Evolutionary conservation across 2,329 filamentous ascomycete species (phyloP).

Genomic region (Phialophora expanda): DNA sequence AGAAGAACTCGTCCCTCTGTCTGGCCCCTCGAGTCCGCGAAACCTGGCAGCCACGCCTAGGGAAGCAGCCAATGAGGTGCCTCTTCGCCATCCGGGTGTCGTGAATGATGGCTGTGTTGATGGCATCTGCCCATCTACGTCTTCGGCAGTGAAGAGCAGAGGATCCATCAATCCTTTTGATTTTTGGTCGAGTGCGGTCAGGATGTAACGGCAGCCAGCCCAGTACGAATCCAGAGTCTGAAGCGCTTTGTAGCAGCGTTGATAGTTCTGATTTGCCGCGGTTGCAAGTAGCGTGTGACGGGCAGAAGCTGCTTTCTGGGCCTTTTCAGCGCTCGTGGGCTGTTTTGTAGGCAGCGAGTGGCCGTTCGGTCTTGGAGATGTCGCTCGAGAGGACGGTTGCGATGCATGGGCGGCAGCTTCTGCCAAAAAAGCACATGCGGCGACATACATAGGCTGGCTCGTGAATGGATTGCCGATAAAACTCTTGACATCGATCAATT

Average conservation of each 20-base stretch:
- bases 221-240: conserved; percentile 83
- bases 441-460: conserved; percentile 88
- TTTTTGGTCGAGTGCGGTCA: conserved; percentile 85
- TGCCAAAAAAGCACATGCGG: conserved; percentile 84
- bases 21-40: conserved; percentile 36
- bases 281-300: conserved; percentile 79
- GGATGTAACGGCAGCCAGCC: conserved; percentile 84
- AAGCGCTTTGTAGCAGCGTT: conserved; percentile 81
- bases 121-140: conserved; percentile 72
- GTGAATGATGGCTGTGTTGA: conserved; percentile 57
- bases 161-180: conserved; percentile 84
- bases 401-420: conserved; percentile 75
- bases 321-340: conserved; percentile 13
- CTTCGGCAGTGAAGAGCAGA: conserved; percentile 68
- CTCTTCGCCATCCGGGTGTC: conserved; percentile 56
- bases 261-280: conserved; percentile 84
- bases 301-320: conserved; percentile 40
- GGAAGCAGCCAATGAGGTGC: conserved; percentile 44
- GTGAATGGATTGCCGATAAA: conserved; percentile 89
- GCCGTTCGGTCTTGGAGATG: conserved; percentile 53
- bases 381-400: conserved; percentile 66
- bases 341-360: conserved; percentile 12
- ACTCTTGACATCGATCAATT: conserved; percentile 82
- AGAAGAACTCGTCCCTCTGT: conserved; percentile 46
- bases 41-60: conserved; percentile 34